phyloP scores from a whole-genome alignment of 192 early-diverging fungal species.

The Funneliformis geosporum region DNA sequence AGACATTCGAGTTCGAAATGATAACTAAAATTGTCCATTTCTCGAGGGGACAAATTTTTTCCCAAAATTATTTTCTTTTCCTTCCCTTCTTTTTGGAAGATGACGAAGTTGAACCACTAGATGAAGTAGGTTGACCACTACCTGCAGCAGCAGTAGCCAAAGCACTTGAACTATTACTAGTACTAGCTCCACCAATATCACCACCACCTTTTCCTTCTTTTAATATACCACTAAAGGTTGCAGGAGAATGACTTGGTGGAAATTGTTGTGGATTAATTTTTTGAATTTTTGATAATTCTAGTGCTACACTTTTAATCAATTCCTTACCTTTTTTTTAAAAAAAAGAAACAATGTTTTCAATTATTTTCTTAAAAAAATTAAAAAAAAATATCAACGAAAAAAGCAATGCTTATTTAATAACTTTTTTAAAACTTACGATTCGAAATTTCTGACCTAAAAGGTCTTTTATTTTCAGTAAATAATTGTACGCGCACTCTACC shows the following conservation, averaged over 20 bases:
- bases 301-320: conserved; percentile 24
- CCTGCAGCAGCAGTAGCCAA: background rate
- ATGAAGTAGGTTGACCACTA: too few species aligned
- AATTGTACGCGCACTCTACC: conserved; percentile 64
- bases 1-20: background rate
- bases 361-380: conserved; percentile 8
- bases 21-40: background rate
- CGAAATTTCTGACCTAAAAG: conserved; percentile 39
- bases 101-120: background rate
- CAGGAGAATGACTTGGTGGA: conserved; percentile 31
- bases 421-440: conserved; percentile 52
- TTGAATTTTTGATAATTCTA: conserved; percentile 17
- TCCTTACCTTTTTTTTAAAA: conserved; percentile 27
- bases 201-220: conserved; percentile 7
- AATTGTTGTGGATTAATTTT: conserved; percentile 25
- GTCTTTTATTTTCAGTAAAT: conserved; percentile 42
- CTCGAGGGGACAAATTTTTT: background rate
- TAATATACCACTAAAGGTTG: conserved; percentile 5
- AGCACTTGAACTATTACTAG: background rate
- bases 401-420: too few species aligned
- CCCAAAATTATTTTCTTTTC: conserved; percentile 19
- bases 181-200: background rate
- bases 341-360: background rate
- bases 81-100: conserved; percentile 29
- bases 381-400: too few species aligned